Evolutionary conservation across 2,329 filamentous ascomycete species (phyloP).

Genomic region (Lithohypha guttulata): DNA sequence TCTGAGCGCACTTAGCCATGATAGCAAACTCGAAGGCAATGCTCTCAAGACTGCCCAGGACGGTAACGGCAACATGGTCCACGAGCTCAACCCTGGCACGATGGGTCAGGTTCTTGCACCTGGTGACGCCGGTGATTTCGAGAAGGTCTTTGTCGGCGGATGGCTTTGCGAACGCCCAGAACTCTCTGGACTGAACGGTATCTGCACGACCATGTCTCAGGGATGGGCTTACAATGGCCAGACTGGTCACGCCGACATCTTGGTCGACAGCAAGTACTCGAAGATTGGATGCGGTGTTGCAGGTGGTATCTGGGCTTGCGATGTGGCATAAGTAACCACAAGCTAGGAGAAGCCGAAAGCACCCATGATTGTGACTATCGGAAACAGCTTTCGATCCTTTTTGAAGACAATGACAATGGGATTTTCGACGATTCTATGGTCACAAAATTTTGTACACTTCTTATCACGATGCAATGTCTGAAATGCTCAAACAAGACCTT

Average conservation of each 20-base stretch:
- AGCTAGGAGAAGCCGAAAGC: not conserved
- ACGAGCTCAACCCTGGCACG: constrained; percentile 21
- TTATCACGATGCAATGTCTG: constrained; percentile 6
- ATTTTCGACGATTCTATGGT: constrained; percentile 7
- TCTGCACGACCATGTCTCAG: constrained; percentile 15
- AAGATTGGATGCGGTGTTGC: constrained; percentile 16
- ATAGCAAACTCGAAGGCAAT: constrained; percentile 18
- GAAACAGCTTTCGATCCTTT: no score
- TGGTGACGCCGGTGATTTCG: constrained; percentile 17
- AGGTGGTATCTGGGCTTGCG: constrained; percentile 15
- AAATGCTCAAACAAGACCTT: constrained; percentile 4
- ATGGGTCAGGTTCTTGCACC: constrained; percentile 21
- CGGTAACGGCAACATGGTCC: constrained; percentile 15
- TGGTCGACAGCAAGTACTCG: constrained; percentile 12
- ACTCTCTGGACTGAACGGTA: constrained; percentile 16
- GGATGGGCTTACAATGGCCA: constrained; percentile 20
- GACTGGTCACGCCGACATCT: constrained; percentile 19
- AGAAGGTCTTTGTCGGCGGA: constrained; percentile 20
- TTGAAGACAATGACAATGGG: no score
- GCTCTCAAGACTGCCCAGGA: constrained; percentile 18
- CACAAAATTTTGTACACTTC: constrained; percentile 8
- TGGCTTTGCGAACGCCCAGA: constrained; percentile 22
- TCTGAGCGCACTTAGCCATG: constrained; percentile 12
- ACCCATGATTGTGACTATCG: no score
- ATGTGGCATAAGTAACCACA: constrained; percentile 10